Base-by-base conservation (phyloP, 2,329 filamentous ascomycete species). In the Venturia aucupariae region DNA sequence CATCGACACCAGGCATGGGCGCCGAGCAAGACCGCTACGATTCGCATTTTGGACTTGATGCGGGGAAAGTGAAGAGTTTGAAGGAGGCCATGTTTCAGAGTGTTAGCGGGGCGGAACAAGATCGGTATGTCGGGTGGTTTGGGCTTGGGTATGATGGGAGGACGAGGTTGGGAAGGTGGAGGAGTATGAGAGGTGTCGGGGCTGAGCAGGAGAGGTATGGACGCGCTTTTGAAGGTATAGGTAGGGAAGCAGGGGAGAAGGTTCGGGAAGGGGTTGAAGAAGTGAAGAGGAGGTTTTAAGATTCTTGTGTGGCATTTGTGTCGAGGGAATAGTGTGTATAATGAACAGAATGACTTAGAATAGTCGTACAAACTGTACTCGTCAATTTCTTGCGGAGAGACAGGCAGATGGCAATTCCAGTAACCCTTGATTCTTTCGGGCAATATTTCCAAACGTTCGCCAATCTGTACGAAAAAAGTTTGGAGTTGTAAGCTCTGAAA, bases 91-190 rank as follows among this genome's bases (percentile, higher is more conserved):
- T 64, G n/a, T 59, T 64, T 17, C 39, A 64, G n/a, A 41, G 62
- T 51, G 35, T 51, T 17, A 62, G 42, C 42, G 48, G 62, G 2
- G 62, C 62, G n/a, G 62, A 64, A 32, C 62, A 64, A 22, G 62
- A 64, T 44, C 27, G 62, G 22, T 64, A 64, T 59, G 44, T 22
- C 4, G 46, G 42, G n/a, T 48, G 46, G 46, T 64, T 64, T 44
- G 63, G 63, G 17, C 54, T 64, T 17, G 63, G 63, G 22, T 27
- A 35, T 44, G 63, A 64, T 61, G 63, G 63, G 24, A 41, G 61
- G 24, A 27, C 38, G n/a, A 54, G 41, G 30, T 22, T 62, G 61
- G 27, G 42, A n/a, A 46, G 59, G 42, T 46, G 38, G 38, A 41
- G 4, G 59, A 11, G 19, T 8, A 61, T 46, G 42, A 46, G 59